phyloP scores from a whole-genome alignment of 192 early-diverging fungal species.

The Linnemannia hyalina region DNA sequence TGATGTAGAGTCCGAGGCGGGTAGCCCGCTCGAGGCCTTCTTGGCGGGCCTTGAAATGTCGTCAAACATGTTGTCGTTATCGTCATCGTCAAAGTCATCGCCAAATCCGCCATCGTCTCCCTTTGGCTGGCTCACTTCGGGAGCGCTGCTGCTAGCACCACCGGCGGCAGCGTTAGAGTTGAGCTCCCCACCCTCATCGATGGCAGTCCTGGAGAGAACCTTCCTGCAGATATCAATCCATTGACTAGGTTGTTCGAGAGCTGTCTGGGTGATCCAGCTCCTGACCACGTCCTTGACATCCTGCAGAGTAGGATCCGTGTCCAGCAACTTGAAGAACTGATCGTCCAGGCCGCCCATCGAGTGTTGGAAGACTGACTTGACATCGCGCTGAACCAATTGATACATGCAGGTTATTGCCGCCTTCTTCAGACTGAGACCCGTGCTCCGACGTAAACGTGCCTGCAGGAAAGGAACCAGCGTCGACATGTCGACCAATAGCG shows the following conservation, averaged over 20 bases:
- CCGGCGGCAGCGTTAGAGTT: conserved; percentile 18
- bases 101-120: conserved; percentile 53
- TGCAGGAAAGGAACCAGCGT: conserved; percentile 83
- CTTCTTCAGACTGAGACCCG: conserved; percentile 74
- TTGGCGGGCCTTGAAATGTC: conserved; percentile 27
- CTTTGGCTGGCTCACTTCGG: conserved; percentile 52
- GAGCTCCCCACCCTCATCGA: conserved; percentile 50
- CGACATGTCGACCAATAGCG: conserved; percentile 75
- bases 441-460: conserved; percentile 69
- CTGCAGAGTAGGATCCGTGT: conserved; percentile 74
- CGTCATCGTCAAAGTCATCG: conserved; percentile 57
- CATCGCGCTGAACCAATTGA: conserved; percentile 85
- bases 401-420: conserved; percentile 88
- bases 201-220: conserved; percentile 78
- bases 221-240: conserved; percentile 89
- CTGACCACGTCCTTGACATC: conserved; percentile 73
- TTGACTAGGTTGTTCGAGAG: conserved; percentile 75
- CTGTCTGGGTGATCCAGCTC: conserved; percentile 72
- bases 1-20: not conserved
- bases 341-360: conserved; percentile 77
- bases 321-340: conserved; percentile 84
- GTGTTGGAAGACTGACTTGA: conserved; percentile 75
- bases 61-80: conserved; percentile 45
- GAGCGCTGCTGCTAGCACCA: not conserved
- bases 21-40: not conserved